Percentiles rank a stretch among this genome's conserved stretches.
These are phyloP conservation scores for Xylaria sp. DNA, from an alignment of 2,329 filamentous ascomycete species.

Conservation along the genomic window DNA sequence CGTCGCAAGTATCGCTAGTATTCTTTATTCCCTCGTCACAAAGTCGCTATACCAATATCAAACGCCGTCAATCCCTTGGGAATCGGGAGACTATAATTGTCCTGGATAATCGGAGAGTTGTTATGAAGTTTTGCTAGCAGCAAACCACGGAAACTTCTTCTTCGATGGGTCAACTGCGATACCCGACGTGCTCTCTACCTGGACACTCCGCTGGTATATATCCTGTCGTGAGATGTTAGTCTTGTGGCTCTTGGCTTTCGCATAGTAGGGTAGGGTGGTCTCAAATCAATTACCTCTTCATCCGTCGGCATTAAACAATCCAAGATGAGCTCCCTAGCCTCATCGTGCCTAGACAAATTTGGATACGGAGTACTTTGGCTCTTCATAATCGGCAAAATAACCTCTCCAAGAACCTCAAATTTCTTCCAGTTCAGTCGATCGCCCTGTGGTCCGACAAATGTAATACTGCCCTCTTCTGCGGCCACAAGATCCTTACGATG, in stretches of 20 bases:
- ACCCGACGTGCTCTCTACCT: constrained; percentile 59
- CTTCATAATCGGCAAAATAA: constrained; percentile 87
- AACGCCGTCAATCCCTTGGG: constrained; percentile 21
- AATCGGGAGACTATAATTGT: constrained; percentile 8
- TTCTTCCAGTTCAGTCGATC: constrained; percentile 96
- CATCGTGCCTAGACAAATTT: constrained; percentile 71
- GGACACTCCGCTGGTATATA: constrained; percentile 66
- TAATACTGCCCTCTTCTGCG: constrained; percentile 89
- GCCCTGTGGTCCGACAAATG: constrained; percentile 75
- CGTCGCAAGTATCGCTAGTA: constrained; percentile 16
- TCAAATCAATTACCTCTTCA: constrained; percentile 72
- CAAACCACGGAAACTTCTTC: constrained; percentile 72
- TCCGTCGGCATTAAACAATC: constrained; percentile 83
- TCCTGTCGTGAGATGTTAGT: constrained; percentile 51
- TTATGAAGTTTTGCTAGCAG: constrained; percentile 49
- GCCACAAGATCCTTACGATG: constrained; percentile 89
- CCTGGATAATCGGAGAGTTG: constrained; percentile 5
- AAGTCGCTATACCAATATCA: constrained; percentile 23
- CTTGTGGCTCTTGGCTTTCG: neutral
- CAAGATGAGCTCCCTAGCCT: constrained; percentile 75
- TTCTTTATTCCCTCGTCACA: constrained; percentile 18
- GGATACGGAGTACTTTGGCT: constrained; percentile 86
- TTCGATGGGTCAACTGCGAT: constrained; percentile 55
- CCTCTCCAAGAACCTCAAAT: constrained; percentile 93
- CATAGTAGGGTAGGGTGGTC: neutral